Conservation (phyloP, 345 rosid species). For the Xanthoceras sorbifolium region DNA sequence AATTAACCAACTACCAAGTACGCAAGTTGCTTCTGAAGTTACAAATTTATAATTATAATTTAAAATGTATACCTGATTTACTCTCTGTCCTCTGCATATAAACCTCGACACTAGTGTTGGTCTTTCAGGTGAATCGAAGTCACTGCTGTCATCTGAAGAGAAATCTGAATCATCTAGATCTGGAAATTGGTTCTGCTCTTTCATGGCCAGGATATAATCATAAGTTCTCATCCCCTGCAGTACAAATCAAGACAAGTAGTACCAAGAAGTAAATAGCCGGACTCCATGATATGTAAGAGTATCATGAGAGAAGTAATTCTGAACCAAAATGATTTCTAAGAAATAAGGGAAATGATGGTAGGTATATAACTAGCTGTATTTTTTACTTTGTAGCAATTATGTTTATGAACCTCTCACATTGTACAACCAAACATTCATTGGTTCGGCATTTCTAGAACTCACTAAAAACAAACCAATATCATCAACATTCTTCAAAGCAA, state of each 20-base stretch:
- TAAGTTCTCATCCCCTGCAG: constrained; percentile 94
- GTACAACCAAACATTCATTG: no score
- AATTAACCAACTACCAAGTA: background rate
- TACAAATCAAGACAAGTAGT: background rate
- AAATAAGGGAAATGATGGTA: background rate
- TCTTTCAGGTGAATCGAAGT: constrained; percentile 80
- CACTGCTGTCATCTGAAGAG: constrained; percentile 76
- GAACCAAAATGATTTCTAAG: background rate
- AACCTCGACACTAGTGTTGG: constrained; percentile 59
- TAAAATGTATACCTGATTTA: constrained; percentile 50
- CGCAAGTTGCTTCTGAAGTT: constrained; percentile 1
- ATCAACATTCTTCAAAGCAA: background rate
- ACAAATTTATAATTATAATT: background rate
- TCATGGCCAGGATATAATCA: constrained; percentile 93
- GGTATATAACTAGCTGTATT: no score
- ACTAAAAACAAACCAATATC: background rate
- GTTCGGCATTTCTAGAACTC: background rate
- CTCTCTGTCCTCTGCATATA: constrained; percentile 52
- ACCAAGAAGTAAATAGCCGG: background rate
- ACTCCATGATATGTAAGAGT: background rate
- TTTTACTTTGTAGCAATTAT: no score
- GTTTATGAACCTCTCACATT: no score
- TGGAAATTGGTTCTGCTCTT: constrained; percentile 70
- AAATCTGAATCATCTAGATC: constrained; percentile 73
- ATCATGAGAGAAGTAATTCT: background rate